Evolutionary conservation across 768 basidiomycete genomes (phyloP).

Genomic region (Xerocomellus dryophilus): DNA sequence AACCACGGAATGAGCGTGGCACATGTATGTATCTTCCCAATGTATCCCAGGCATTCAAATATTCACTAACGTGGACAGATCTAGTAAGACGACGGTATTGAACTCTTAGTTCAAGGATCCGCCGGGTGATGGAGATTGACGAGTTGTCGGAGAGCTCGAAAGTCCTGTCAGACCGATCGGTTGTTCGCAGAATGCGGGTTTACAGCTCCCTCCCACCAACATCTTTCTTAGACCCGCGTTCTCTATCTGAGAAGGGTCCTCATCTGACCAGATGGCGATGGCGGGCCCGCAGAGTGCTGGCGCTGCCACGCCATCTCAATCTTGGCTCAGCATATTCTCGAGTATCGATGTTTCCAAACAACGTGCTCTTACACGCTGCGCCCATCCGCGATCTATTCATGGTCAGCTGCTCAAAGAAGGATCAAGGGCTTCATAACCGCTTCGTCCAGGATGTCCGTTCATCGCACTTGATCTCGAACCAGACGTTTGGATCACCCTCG

Average conservation of each 20-base stretch:
- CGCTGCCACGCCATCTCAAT: background rate
- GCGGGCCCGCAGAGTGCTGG: background rate
- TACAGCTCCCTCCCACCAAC: background rate
- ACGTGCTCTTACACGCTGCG: background rate
- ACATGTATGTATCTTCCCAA: background rate
- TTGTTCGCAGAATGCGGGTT: background rate
- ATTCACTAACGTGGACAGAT: background rate
- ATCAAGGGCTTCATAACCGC: constrained; percentile 3
- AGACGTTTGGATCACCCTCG: no score
- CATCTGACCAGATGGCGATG: background rate
- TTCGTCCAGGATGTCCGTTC: background rate
- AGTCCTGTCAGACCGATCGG: background rate
- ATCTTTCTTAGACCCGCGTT: background rate
- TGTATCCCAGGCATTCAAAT: background rate
- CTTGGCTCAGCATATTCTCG: background rate
- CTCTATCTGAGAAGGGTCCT: background rate
- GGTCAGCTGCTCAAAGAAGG: constrained; percentile 1
- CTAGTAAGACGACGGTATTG: background rate
- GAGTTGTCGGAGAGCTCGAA: background rate
- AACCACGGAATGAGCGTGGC: background rate
- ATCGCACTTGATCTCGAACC: background rate
- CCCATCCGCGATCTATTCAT: background rate
- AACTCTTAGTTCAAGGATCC: background rate
- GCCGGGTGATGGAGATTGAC: background rate
- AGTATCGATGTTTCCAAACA: background rate